These are phyloP conservation scores for Lactarius akahatsu DNA, from an alignment of 768 basidiomycete genomes.

Conservation along the genomic window DNA sequence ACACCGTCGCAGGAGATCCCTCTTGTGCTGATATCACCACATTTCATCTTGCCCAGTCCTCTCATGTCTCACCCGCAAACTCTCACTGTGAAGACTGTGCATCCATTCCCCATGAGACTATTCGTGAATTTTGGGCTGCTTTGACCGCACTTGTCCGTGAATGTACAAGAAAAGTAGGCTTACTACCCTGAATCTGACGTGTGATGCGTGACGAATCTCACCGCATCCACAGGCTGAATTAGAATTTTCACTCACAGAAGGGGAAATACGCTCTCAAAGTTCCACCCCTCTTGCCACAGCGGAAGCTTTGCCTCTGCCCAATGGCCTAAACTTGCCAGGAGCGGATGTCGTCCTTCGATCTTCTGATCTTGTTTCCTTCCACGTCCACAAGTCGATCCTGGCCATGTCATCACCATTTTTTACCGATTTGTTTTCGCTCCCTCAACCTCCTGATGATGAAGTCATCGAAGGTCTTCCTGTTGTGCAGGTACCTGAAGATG, in stretches of 20 bases:
- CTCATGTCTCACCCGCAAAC: background rate
- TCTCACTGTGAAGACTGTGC: background rate
- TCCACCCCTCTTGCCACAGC: background rate
- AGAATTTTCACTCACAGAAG: background rate
- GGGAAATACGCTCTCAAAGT: background rate
- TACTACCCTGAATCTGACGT: background rate
- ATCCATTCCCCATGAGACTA: background rate
- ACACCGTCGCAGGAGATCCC: no score
- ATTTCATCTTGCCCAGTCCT: background rate
- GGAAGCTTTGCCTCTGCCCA: background rate
- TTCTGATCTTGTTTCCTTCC: background rate
- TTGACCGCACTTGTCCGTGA: background rate
- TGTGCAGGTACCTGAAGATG: background rate
- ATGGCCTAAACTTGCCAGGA: background rate
- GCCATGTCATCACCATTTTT: constrained; percentile 9
- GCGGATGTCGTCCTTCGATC: background rate
- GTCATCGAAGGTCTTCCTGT: background rate
- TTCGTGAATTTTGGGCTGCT: background rate
- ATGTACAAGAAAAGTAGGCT: background rate
- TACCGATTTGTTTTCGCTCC: background rate
- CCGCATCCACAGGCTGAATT: background rate
- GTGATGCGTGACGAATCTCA: background rate
- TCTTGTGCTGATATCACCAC: background rate
- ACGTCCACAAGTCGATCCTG: constrained; percentile 1
- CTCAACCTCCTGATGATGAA: background rate